Evolutionary conservation across 352 stramenopile species (phyloP), one percentile per base, ranked within the genome.

Genomic region (Phytophthora capsici): DNA sequence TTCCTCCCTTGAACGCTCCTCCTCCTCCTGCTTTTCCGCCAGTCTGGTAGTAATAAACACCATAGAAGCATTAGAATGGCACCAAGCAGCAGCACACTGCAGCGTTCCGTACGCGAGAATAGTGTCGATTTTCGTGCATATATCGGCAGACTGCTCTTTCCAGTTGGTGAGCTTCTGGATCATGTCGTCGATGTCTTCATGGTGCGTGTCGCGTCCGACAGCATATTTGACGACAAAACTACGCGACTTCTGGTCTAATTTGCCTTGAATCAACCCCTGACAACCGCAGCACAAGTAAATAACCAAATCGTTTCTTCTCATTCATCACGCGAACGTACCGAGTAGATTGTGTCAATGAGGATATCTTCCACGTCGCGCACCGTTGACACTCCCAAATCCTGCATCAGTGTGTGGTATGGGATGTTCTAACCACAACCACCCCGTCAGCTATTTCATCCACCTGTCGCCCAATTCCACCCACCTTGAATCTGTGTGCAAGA

Each of bases 271-370:
- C n/a, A 98, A 62, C 20, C 91, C 86, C 88, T 96, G 34, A 52
- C n/a, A 40, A 60, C 20, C 34, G 1, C 50, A 20, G 6, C 9
- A 53, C 23, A 5, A 59, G 30, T n/a, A 32, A 32, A 25, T 17
- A 22, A 8, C n/a, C 16, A 36, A 5, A 30, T 3, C 17, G 3
- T 19, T 12, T 17, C 9, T 28, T 23, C 8, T 38, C 14, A 30
- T 32, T 30, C 10, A 2, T 30, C n/a, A n/a, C n/a, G n/a, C n/a
- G n/a, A n/a, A n/a, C 58, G 14, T 79, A 96, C 92, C 12, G 89
- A 94, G 73, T 98, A 98, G 38, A 98, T 97, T 20, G 88, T 92
- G 38, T 98, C 91, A 50, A 98, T 97, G 22, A 98, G 80, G 30
- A 98, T 82, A 67, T 98, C 93, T 78, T 98, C 93, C 17, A 98